Conservation (phyloP, 768 basidiomycete species). For the Rhodosporidiobolus odoratus region DNA sequence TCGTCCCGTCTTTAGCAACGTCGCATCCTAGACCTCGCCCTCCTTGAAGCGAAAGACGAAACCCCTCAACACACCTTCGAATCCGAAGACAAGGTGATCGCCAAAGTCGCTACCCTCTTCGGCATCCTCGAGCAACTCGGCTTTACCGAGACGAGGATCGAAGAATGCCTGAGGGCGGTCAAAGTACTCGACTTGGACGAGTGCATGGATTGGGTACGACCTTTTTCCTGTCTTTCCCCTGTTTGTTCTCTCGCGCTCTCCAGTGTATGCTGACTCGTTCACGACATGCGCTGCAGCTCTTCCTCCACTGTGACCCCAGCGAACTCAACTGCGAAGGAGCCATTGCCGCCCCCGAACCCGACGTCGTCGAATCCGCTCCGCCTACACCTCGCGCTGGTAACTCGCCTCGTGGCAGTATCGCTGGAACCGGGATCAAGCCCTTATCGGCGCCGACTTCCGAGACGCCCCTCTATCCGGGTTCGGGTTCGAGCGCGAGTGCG, state of each 20-base stretch:
- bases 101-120: constrained; percentile 70
- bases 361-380: constrained; percentile 24
- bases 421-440: neutral
- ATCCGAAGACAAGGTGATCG: constrained; percentile 64
- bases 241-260: no score
- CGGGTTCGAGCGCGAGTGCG: neutral
- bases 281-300: constrained; percentile 53
- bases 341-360: neutral
- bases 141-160: constrained; percentile 63
- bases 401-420: neutral
- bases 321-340: constrained; percentile 52
- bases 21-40: constrained; percentile 31
- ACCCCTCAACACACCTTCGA: constrained; percentile 51
- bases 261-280: neutral
- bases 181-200: constrained; percentile 73
- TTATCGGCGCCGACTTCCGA: no score
- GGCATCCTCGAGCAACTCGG: constrained; percentile 73
- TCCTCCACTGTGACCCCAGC: constrained; percentile 59
- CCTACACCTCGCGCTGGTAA: constrained; percentile 9
- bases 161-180: constrained; percentile 64
- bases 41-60: constrained; percentile 4
- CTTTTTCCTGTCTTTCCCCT: neutral
- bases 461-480: neutral
- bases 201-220: constrained; percentile 78
- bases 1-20: constrained; percentile 11